Base-by-base conservation (phyloP, 306 rosid genomes). In the Prunus armeniaca region DNA sequence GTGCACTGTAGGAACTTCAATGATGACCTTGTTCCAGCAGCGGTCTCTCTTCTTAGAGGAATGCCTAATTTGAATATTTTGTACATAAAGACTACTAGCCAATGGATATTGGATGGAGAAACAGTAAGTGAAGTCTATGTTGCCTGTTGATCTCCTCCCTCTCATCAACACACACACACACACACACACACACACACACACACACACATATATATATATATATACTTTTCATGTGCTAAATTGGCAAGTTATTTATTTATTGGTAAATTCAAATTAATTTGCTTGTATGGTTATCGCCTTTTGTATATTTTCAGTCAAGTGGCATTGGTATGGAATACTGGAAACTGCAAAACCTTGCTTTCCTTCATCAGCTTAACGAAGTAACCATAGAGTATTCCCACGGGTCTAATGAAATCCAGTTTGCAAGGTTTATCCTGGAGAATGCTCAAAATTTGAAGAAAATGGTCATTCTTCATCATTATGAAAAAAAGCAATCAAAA, bases 401-500 rank as follows among this genome's bases (percentile, higher is more conserved):
- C 27, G 57, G 58, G 50, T 30, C 27, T 12, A 70, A 70, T 70
- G 74, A 38, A 8, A 50, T 70, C 47, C 19, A 27, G 19, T 34
- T 65, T 3, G 70, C 63, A 57, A 22, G 63, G 6, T 57, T 22
- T 4, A 24, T 57, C 28, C 63, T 57, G 2, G 15, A 3, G 47
- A 25, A 9, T 10, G 62, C 74, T 9, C 62, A 13, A 13, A 51
- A 70, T 28, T 70, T 70, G 74, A 70, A 51, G 63, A 70, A 70
- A 52, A 70, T 70, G 62, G 28, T 28, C 27, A 51, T 70, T 50
- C 6, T 11, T 57, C 14, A 10, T 57, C 0, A 10, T n/a, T 1
- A 1, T 0, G 17, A 20, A 1, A 14, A 10, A 11, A 13, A 1
- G 13, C 18, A 4, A 22, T 12, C 30, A 24, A 24, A 58, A 2